Evolutionary conservation across 495 filamentous ascomycete species (phyloP).

Genomic region (Cladorrhinum samala): DNA sequence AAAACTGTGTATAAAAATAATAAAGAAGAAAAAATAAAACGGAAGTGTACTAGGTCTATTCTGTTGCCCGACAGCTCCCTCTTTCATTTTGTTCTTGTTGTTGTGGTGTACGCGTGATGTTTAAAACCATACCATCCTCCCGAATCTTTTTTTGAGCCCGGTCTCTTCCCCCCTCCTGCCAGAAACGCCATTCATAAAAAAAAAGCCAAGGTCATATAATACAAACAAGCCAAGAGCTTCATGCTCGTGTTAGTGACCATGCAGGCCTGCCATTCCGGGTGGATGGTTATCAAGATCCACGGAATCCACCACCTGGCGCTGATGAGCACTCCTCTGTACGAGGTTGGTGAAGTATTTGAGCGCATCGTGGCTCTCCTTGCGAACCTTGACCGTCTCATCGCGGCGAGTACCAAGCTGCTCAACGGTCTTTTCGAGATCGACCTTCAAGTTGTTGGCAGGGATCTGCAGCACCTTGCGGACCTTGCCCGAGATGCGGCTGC

Average conservation of each 20-base stretch:
- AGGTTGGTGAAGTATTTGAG: slow-evolving; percentile 85
- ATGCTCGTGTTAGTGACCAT: background rate
- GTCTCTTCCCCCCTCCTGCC: background rate
- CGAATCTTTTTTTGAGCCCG: background rate
- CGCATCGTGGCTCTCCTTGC: slow-evolving; percentile 66
- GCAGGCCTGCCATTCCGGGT: slow-evolving; percentile 26
- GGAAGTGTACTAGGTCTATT: background rate
- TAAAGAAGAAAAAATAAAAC: background rate
- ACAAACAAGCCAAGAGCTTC: background rate
- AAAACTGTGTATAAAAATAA: background rate
- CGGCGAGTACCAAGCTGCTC: slow-evolving; percentile 71
- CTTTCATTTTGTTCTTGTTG: background rate
- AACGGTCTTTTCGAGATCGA: slow-evolving; percentile 71
- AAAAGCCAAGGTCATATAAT: background rate
- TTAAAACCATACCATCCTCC: background rate
- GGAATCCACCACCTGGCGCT: slow-evolving; percentile 63
- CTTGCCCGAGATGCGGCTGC: slow-evolving; percentile 70
- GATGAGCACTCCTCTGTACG: slow-evolving; percentile 65
- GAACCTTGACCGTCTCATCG: slow-evolving; percentile 72
- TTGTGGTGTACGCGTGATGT: background rate
- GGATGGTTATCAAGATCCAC: slow-evolving; percentile 75
- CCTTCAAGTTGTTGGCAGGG: slow-evolving; percentile 75
- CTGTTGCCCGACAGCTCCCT: background rate
- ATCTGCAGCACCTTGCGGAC: slow-evolving; percentile 80
- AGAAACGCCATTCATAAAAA: background rate